Conservation (phyloP, 2,329 filamentous ascomycete genomes). For the Fusarium falciforme region DNA sequence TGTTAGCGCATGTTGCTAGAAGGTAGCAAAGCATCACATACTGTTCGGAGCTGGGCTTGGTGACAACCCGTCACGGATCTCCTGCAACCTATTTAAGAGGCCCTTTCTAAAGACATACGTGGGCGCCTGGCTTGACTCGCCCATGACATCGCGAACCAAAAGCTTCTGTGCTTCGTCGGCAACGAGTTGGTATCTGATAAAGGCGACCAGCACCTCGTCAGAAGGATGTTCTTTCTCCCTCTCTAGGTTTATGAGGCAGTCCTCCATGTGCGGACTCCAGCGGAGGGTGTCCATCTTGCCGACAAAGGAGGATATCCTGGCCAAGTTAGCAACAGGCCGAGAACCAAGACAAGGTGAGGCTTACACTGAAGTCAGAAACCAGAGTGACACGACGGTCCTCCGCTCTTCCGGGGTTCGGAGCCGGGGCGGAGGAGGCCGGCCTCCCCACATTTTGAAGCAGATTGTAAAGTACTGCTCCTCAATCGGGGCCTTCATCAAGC, state of each 20-base stretch:
- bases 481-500: constrained; percentile 53
- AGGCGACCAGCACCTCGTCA: constrained; percentile 59
- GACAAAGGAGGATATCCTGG: constrained; percentile 53
- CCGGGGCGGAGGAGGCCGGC: constrained; percentile 42
- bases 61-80: constrained; percentile 41
- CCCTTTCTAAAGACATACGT: constrained; percentile 49
- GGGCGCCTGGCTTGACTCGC: constrained; percentile 42
- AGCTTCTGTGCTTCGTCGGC: constrained; percentile 53
- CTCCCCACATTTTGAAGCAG: constrained; percentile 51
- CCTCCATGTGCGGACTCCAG: constrained; percentile 71
- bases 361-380: constrained; percentile 53
- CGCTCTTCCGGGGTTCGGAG: constrained; percentile 61
- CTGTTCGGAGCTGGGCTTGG: constrained; percentile 40
- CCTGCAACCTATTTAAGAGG: constrained; percentile 44
- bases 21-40: constrained; percentile 31
- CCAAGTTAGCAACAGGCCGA: constrained; percentile 7
- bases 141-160: constrained; percentile 46
- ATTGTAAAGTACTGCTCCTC: constrained; percentile 51
- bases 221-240: constrained; percentile 58
- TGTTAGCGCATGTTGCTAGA: constrained; percentile 6
- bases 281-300: constrained; percentile 62
- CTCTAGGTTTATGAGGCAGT: constrained; percentile 61
- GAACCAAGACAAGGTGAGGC: neutral
- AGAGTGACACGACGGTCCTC: constrained; percentile 61
- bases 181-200: constrained; percentile 54